Conservation (phyloP, 495 filamentous ascomycete genomes). For the Lentithecium fluviatile region DNA sequence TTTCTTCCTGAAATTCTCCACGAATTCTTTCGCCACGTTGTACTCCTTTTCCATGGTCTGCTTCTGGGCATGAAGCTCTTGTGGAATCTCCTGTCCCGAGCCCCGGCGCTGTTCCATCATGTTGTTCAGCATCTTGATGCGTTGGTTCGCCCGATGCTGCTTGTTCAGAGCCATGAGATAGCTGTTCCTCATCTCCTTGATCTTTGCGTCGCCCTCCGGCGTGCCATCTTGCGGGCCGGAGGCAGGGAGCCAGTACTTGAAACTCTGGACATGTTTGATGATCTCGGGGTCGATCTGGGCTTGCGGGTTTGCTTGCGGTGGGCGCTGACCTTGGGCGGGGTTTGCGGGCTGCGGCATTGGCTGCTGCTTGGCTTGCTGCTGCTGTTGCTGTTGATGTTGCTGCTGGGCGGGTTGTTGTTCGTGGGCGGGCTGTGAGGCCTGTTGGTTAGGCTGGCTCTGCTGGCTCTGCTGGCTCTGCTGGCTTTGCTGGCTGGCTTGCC, state of each 20-base stretch:
- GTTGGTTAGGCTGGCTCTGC: slow-evolving; percentile 4
- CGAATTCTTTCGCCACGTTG: slow-evolving; percentile 15
- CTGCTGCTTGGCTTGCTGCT: background rate
- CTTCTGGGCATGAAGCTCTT: slow-evolving; percentile 23
- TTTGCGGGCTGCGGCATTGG: slow-evolving; percentile 1
- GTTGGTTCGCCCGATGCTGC: slow-evolving; percentile 22
- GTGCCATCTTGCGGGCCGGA: slow-evolving; percentile 21
- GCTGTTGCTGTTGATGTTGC: slow-evolving; percentile 17
- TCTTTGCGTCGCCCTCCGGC: slow-evolving; percentile 28
- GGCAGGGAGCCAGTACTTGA: slow-evolving; percentile 27
- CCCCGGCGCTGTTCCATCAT: slow-evolving; percentile 24
- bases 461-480: slow-evolving; percentile 25
- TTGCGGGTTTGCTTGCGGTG: slow-evolving; percentile 6
- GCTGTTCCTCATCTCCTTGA: slow-evolving; percentile 30
- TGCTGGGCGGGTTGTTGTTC: background rate
- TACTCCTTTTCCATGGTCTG: slow-evolving; percentile 21
- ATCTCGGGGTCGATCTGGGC: slow-evolving; percentile 30
- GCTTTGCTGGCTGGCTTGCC: slow-evolving; percentile 18
- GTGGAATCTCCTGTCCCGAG: slow-evolving; percentile 21
- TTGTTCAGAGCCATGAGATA: slow-evolving; percentile 32
- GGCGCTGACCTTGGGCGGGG: slow-evolving; percentile 1
- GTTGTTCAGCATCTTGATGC: slow-evolving; percentile 15
- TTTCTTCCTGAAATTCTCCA: slow-evolving; percentile 31
- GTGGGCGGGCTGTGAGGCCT: slow-evolving; percentile 5
- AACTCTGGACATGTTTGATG: slow-evolving; percentile 31